Percentiles rank a stretch among this genome's conserved stretches.
Conservation (phyloP, 2,329 filamentous ascomycete genomes). For the Talaromyces marneffei region DNA sequence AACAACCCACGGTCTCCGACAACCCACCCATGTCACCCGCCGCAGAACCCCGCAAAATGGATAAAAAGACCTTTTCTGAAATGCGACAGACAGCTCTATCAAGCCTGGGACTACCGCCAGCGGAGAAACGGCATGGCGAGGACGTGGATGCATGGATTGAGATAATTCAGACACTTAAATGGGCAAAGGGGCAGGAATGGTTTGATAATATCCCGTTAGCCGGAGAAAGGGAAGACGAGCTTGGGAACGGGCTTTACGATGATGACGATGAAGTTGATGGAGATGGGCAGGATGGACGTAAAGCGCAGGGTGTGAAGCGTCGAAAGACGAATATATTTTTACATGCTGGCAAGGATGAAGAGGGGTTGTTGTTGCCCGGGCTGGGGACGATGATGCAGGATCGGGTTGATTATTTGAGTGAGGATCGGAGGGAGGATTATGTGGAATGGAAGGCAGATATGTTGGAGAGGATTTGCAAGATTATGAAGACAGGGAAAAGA, state of each 20-base stretch:
- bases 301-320: constrained; percentile 19
- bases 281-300: constrained; percentile 17
- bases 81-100: constrained; percentile 36
- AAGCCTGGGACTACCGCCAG: constrained; percentile 36
- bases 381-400: constrained; percentile 49
- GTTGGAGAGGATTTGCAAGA: constrained; percentile 31
- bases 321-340: constrained; percentile 21
- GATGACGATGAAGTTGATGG: constrained; percentile 31
- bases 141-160: constrained; percentile 60
- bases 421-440: constrained; percentile 39
- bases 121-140: constrained; percentile 35
- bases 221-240: constrained; percentile 30
- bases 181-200: constrained; percentile 60
- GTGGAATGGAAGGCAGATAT: constrained; percentile 40
- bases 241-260: constrained; percentile 23
- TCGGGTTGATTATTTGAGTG: constrained; percentile 43
- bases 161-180: constrained; percentile 46
- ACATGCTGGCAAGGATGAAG: constrained; percentile 15
- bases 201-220: constrained; percentile 52
- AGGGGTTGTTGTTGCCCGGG: constrained; percentile 41
- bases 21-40: constrained; percentile 4
- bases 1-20: background rate
- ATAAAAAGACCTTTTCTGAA: constrained; percentile 38
- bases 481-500: constrained; percentile 19
- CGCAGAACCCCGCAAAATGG: constrained; percentile 26